Evolutionary conservation across 192 early-diverging fungal species (phyloP).

Genomic region (Backusella luteola): DNA sequence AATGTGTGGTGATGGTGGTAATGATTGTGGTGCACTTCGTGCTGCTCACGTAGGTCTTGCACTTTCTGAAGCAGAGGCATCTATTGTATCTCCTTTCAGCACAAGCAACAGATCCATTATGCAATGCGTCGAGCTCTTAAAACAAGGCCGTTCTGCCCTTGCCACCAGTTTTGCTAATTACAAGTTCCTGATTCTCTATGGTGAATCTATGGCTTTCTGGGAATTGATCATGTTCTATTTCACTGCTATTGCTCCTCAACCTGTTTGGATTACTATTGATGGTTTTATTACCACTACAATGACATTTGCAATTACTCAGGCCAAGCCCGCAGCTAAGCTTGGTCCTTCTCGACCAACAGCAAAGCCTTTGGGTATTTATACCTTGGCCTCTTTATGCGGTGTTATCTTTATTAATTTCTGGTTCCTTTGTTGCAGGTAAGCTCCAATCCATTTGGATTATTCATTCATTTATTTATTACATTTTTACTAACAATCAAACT

Average conservation of each 20-base stretch:
- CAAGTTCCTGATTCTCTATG: constrained; percentile 78
- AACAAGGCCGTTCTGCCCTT: constrained; percentile 71
- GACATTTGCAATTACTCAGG: constrained; percentile 66
- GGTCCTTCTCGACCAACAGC: constrained; percentile 69
- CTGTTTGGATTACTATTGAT: constrained; percentile 78
- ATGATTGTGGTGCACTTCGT: constrained; percentile 81
- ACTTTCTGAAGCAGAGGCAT: constrained; percentile 76
- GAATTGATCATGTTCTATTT: constrained; percentile 75
- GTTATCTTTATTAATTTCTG: constrained; percentile 69
- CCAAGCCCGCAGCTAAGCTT: constrained; percentile 55
- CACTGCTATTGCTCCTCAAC: constrained; percentile 65
- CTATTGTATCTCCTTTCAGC: constrained; percentile 85
- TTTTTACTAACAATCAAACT: background rate
- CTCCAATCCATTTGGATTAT: background rate
- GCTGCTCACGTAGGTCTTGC: constrained; percentile 82
- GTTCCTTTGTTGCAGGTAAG: constrained; percentile 51
- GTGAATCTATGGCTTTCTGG: constrained; percentile 65
- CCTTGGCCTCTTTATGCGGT: constrained; percentile 66
- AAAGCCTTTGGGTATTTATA: constrained; percentile 69
- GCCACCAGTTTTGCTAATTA: constrained; percentile 76
- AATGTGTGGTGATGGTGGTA: constrained; percentile 90
- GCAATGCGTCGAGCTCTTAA: constrained; percentile 70
- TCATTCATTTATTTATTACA: background rate
- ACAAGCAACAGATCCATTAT: constrained; percentile 55
- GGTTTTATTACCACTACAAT: constrained; percentile 58